Percentiles rank a stretch among this genome's conserved stretches.
phyloP scores from a whole-genome alignment of 176 grass and related monocot genomes.

The Chrysopogon serrulatus region DNA sequence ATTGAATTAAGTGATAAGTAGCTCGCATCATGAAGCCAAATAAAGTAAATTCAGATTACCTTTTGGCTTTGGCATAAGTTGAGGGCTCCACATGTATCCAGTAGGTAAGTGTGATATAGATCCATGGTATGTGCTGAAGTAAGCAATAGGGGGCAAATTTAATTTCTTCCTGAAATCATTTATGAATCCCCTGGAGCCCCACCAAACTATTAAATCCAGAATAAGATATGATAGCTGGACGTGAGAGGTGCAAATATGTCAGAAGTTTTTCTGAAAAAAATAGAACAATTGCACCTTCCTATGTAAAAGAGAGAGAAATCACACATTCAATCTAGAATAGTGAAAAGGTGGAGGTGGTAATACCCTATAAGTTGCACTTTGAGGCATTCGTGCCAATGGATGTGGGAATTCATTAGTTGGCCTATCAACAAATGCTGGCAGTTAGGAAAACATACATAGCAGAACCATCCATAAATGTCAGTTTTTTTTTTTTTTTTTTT shows the following conservation, averaged over 20 bases:
- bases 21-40: neutral
- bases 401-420: conserved; percentile 98
- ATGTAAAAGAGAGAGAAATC: neutral
- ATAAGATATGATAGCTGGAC: conserved; percentile 92
- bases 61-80: conserved; percentile 83
- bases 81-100: conserved; percentile 97
- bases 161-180: conserved; percentile 98
- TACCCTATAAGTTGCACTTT: conserved; percentile 88
- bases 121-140: conserved; percentile 98
- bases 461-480: neutral
- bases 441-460: conserved; percentile 39
- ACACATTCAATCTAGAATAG: conserved; percentile 5
- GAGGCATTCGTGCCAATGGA: conserved; percentile 86
- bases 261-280: conserved; percentile 1
- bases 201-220: conserved; percentile 92
- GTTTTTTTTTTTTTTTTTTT: too few species aligned
- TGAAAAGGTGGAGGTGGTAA: conserved; percentile 2
- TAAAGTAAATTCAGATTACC: conserved; percentile 51
- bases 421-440: conserved; percentile 79
- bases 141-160: conserved; percentile 87
- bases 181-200: conserved; percentile 95
- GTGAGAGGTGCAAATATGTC: conserved; percentile 23
- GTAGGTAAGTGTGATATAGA: conserved; percentile 99
- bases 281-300: neutral
- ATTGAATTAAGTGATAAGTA: neutral